Conservation (phyloP, 805 yeast species). For the Candida alai region DNA sequence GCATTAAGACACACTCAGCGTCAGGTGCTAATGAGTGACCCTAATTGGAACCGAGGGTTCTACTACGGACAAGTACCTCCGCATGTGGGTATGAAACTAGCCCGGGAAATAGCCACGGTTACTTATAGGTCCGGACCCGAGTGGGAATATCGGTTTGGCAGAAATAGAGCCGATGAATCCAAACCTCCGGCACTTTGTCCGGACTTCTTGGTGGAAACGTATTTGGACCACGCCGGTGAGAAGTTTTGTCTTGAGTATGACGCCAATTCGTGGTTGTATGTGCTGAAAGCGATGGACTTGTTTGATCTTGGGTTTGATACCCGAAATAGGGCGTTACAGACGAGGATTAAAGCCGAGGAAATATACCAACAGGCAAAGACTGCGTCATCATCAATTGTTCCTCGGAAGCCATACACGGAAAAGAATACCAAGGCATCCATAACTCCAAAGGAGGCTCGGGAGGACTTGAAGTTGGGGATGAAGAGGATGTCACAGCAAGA, state of each 20-base stretch:
- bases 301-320: slow-evolving; percentile 68
- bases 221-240: slow-evolving; percentile 91
- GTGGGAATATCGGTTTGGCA: slow-evolving; percentile 91
- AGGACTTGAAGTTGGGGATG: slow-evolving; percentile 68
- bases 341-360: slow-evolving; percentile 37
- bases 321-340: slow-evolving; percentile 38
- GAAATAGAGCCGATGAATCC: slow-evolving; percentile 78
- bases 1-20: slow-evolving; percentile 92
- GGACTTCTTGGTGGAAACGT: slow-evolving; percentile 88
- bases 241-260: slow-evolving; percentile 90
- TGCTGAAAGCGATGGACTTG: slow-evolving; percentile 92
- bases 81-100: slow-evolving; percentile 91
- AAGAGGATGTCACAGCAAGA: slow-evolving; percentile 57
- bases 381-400: slow-evolving; percentile 22
- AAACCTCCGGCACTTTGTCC: slow-evolving; percentile 87
- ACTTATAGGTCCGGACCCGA: slow-evolving; percentile 96
- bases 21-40: slow-evolving; percentile 91
- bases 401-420: slow-evolving; percentile 51
- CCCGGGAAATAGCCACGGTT: slow-evolving; percentile 90
- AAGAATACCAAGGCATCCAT: slow-evolving; percentile 44
- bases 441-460: slow-evolving; percentile 51
- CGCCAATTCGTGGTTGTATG: slow-evolving; percentile 81
- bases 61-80: slow-evolving; percentile 82
- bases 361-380: slow-evolving; percentile 17
- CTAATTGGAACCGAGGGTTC: slow-evolving; percentile 90